phyloP scores from a whole-genome alignment of 2,329 filamentous ascomycete species.

The Sphaceloma murrayae region DNA sequence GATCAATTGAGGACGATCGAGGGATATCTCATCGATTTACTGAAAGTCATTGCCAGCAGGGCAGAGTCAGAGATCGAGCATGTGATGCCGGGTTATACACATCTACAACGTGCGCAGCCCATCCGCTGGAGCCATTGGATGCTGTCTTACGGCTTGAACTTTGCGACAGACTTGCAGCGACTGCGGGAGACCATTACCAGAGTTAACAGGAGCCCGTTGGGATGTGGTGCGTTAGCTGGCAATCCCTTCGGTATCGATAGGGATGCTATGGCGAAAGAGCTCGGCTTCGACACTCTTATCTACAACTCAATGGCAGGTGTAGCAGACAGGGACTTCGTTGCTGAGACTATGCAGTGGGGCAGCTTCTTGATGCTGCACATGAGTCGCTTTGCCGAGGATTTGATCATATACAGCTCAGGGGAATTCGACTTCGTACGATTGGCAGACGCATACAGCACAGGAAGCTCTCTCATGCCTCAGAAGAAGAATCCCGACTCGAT shows the following conservation, averaged over 20 bases:
- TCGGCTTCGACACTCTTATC: slow-evolving; percentile 66
- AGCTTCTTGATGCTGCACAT: slow-evolving; percentile 70
- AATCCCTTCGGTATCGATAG: slow-evolving; percentile 77
- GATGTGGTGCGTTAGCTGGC: slow-evolving; percentile 67
- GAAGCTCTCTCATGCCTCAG: slow-evolving; percentile 68
- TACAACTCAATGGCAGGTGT: slow-evolving; percentile 71
- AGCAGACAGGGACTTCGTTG: slow-evolving; percentile 70
- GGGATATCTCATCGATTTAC: slow-evolving; percentile 54
- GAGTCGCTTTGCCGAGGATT: slow-evolving; percentile 71
- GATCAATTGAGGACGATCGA: slow-evolving; percentile 65
- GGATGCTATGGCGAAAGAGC: slow-evolving; percentile 66
- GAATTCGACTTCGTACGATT: slow-evolving; percentile 70
- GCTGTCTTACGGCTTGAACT: slow-evolving; percentile 62
- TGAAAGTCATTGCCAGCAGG: slow-evolving; percentile 58
- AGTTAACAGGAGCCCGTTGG: slow-evolving; percentile 64
- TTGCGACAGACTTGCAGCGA: slow-evolving; percentile 65
- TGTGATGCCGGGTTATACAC: slow-evolving; percentile 83
- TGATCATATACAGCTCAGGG: slow-evolving; percentile 70
- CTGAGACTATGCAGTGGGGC: slow-evolving; percentile 73
- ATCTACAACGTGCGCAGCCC: slow-evolving; percentile 72
- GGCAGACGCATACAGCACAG: slow-evolving; percentile 71
- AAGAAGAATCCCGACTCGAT: slow-evolving; percentile 76
- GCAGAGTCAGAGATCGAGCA: slow-evolving; percentile 66
- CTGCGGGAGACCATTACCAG: slow-evolving; percentile 61
- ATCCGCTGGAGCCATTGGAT: slow-evolving; percentile 78